Base-by-base conservation (phyloP, 805 yeast genomes). In the Blastobotrys peoriensis region DNA sequence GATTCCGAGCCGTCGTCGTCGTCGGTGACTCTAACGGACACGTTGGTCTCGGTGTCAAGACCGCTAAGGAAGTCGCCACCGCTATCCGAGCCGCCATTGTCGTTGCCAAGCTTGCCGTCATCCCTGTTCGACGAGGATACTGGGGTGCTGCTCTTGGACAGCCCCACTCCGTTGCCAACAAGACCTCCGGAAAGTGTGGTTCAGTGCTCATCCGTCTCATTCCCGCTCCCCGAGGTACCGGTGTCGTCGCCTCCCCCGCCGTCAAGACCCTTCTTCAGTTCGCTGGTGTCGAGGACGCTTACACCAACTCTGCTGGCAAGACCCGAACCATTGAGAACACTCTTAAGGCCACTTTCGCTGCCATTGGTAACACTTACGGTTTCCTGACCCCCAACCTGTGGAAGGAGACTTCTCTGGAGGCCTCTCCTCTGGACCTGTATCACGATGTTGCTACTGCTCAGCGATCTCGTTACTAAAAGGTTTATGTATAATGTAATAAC, bases 161-260 rank as follows among this genome's bases (percentile, higher is more conserved):
- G 75, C 98, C 98, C 70, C 98, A 93, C 85, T 86, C 98, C 61
- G 83, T 91, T 70, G 91, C 96, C 67, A 75, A 83, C 76, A 93
- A 93, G 88, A 87, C 89, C 71, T 84, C 98, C 62, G 98, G 98
- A 79, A 93, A 91, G 88, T 93, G 98, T 81, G 98, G 98, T 83
- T 91, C 98, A 75, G 98, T 93, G 69, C 73, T 83, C 57, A 96
- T 91, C 62, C 88, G 98, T 83, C 63, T 93, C 71, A 89, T 93
- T 70, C 98, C 98, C 75, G 98, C 98, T 62, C 98, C 98, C 83
- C 93, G 98, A 83, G 98, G 98, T 91, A 88, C 95, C 73, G 98
- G 97, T 85, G 86, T 93, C 70, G 96, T 93, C 65, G 98, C 98
- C 69, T 93, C 98, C 64, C 98, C 98, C 73, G 96, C 96, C 62